These are phyloP conservation scores for Colletotrichum sp. DNA, from an alignment of 2,329 filamentous ascomycete genomes.

Conservation along the genomic window DNA sequence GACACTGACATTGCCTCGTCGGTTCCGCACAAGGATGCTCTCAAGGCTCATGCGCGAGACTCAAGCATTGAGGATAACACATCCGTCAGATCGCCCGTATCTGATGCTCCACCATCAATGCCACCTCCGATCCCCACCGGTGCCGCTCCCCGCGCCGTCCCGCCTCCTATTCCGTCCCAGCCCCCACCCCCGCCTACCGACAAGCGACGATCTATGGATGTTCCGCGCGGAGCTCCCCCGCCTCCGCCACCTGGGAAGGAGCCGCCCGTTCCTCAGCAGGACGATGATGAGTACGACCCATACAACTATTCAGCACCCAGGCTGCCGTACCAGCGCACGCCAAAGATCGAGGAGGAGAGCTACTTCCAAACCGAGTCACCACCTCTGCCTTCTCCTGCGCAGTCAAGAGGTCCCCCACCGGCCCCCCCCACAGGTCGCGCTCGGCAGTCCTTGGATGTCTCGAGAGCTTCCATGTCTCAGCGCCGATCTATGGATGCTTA, in stretches of 20 bases:
- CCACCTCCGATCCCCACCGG: constrained; percentile 63
- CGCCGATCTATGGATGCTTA: constrained; percentile 75
- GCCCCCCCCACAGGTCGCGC: constrained; percentile 24
- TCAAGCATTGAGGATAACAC: constrained; percentile 76
- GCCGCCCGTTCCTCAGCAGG: constrained; percentile 37
- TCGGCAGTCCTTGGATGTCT: constrained; percentile 70
- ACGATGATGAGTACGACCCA: constrained; percentile 74
- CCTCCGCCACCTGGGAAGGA: constrained; percentile 62
- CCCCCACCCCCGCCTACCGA: constrained; percentile 58
- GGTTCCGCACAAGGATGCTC: constrained; percentile 89
- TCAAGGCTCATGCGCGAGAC: constrained; percentile 82
- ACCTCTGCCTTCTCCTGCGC: constrained; percentile 44
- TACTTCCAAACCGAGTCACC: constrained; percentile 46
- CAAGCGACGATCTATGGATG: constrained; percentile 70
- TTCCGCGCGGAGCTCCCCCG: constrained; percentile 73
- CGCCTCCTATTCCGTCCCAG: constrained; percentile 70
- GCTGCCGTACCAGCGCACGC: constrained; percentile 36
- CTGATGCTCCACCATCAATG: constrained; percentile 47
- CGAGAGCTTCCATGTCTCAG: constrained; percentile 49
- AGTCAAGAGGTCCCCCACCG: constrained; percentile 16
- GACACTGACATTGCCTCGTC: constrained; percentile 97
- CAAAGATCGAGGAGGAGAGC: constrained; percentile 50
- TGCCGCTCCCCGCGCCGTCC: constrained; percentile 62
- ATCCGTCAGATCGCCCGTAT: constrained; percentile 60
- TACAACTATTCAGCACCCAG: constrained; percentile 55